Conservation (phyloP, 306 rosid genomes). For the Prosopis cineraria region DNA sequence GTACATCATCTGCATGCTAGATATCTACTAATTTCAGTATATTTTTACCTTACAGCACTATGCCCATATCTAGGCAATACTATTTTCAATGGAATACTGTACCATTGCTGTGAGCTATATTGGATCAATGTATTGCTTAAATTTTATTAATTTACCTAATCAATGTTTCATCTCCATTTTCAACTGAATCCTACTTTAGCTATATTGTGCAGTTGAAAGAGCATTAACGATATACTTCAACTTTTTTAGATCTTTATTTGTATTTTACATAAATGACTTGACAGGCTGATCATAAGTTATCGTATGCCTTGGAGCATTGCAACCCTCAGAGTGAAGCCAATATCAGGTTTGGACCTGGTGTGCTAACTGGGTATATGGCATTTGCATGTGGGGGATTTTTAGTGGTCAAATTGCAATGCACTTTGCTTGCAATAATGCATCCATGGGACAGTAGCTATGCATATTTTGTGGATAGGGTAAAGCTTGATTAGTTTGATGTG, state of each 20-base stretch:
- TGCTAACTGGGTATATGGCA: slow-evolving; percentile 48
- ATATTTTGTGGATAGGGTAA: slow-evolving; percentile 25
- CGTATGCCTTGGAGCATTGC: slow-evolving; percentile 90
- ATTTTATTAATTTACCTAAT: slow-evolving; percentile 12
- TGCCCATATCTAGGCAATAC: not conserved
- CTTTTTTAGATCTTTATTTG: slow-evolving; percentile 23
- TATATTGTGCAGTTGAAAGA: not conserved
- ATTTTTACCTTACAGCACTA: slow-evolving; percentile 9
- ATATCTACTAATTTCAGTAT: slow-evolving; percentile 11
- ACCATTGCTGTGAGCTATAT: slow-evolving; percentile 17
- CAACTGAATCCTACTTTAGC: slow-evolving; percentile 12
- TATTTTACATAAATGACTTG: slow-evolving; percentile 36
- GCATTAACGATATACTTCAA: not conserved
- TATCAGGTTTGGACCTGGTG: slow-evolving; percentile 84
- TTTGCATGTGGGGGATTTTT: slow-evolving; percentile 30
- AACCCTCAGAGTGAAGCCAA: slow-evolving; percentile 78
- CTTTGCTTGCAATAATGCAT: slow-evolving; percentile 13
- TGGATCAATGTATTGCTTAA: slow-evolving; percentile 2
- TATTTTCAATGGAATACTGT: slow-evolving; percentile 11
- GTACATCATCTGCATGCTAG: not conserved
- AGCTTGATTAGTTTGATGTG: not conserved
- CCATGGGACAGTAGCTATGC: not conserved
- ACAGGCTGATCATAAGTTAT: slow-evolving; percentile 94
- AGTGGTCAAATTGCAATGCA: slow-evolving; percentile 1
- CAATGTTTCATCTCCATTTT: not conserved